Evolutionary conservation across 2,329 filamentous ascomycete genomes (phyloP).

Genomic region (Talaromyces sp.): DNA sequence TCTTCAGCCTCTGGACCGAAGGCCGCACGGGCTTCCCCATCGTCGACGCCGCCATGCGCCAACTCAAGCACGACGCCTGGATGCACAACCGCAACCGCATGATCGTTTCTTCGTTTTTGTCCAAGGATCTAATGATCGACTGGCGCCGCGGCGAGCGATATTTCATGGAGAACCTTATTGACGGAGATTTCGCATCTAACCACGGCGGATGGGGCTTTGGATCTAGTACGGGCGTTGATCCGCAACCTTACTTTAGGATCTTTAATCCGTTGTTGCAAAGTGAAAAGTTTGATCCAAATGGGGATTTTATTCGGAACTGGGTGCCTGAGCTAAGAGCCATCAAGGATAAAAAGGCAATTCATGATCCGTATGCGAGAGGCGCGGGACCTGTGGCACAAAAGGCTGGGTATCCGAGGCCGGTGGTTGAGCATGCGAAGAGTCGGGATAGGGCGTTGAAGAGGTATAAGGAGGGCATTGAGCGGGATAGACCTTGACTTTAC

Average conservation of each 20-base stretch:
- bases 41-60: constrained; percentile 83
- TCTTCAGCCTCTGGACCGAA: constrained; percentile 71
- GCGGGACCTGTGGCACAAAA: constrained; percentile 59
- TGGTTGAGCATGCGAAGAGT: constrained; percentile 71
- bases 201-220: constrained; percentile 69
- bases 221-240: constrained; percentile 72
- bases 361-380: constrained; percentile 74
- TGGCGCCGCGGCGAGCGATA: constrained; percentile 79
- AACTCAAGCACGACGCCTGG: constrained; percentile 65
- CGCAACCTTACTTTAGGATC: constrained; percentile 85
- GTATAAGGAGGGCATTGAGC: constrained; percentile 56
- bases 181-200: constrained; percentile 78
- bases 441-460: constrained; percentile 66
- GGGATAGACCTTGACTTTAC: constrained; percentile 3
- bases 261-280: constrained; percentile 85
- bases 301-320: constrained; percentile 80
- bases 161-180: constrained; percentile 79
- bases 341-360: constrained; percentile 64
- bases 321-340: constrained; percentile 69
- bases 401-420: constrained; percentile 69
- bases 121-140: constrained; percentile 77
- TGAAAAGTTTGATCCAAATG: constrained; percentile 78
- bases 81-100: constrained; percentile 87
- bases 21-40: constrained; percentile 79
- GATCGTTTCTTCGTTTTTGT: constrained; percentile 76